A percentile compares a stretch with the other conserved stretches of the same genome.
Evolutionary conservation across 768 basidiomycete genomes (phyloP).

Genomic region (Collybia mongolica): DNA sequence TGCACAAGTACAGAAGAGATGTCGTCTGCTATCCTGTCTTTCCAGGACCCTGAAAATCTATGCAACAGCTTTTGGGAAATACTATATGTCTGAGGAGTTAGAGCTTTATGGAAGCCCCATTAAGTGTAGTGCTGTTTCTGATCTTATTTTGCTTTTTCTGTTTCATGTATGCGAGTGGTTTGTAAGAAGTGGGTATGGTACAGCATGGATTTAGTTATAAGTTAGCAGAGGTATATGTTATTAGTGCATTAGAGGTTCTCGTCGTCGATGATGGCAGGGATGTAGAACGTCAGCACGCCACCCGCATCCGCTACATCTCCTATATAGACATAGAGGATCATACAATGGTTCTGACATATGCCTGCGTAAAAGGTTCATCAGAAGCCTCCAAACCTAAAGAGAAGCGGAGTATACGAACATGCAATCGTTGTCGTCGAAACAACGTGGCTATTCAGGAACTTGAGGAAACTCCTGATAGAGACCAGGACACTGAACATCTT

Average conservation of each 20-base stretch:
- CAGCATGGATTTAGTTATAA: too few species aligned
- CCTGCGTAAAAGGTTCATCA: constrained; percentile 39
- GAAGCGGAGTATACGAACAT: constrained; percentile 46
- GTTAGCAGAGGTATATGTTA: too few species aligned
- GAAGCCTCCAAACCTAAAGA: not conserved
- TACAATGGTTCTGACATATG: constrained; percentile 78
- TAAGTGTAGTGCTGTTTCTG: too few species aligned
- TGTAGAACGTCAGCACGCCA: constrained; percentile 86
- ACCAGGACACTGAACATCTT: constrained; percentile 65
- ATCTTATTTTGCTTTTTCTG: too few species aligned
- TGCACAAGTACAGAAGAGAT: too few species aligned
- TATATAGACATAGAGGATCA: constrained; percentile 88
- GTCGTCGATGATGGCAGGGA: constrained; percentile 75
- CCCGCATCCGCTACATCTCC: constrained; percentile 77
- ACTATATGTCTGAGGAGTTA: too few species aligned
- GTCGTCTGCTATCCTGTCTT: too few species aligned
- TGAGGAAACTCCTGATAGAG: constrained; percentile 72
- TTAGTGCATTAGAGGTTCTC: constrained; percentile 13
- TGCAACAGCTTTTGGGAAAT: too few species aligned
- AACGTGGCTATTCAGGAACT: constrained; percentile 78
- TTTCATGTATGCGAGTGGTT: too few species aligned
- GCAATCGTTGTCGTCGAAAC: constrained; percentile 85
- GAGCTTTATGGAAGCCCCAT: too few species aligned
- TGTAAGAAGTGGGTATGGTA: too few species aligned
- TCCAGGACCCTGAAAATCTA: too few species aligned